Conservation (phyloP, 2,329 filamentous ascomycete genomes). For the Trichoderma sp. region DNA sequence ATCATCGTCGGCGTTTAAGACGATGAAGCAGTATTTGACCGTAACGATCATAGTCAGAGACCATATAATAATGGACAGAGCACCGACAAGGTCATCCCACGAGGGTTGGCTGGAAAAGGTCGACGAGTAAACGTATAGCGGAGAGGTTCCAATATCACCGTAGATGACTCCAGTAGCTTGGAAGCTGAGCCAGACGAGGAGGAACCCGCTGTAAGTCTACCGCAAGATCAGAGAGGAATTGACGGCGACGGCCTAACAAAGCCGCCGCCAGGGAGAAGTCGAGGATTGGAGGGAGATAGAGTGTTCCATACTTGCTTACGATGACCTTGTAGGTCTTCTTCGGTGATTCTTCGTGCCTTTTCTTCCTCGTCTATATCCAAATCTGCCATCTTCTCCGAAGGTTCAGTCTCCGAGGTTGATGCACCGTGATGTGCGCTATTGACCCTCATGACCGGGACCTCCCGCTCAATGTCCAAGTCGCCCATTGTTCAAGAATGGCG, state of each 20-base stretch:
- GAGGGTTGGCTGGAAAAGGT: slow-evolving; percentile 58
- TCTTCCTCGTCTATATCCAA: neutral
- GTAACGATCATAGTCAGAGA: slow-evolving; percentile 67
- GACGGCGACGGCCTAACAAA: neutral
- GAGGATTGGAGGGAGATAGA: neutral
- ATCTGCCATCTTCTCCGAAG: neutral
- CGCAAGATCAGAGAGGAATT: slow-evolving; percentile 9
- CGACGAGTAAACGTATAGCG: slow-evolving; percentile 70
- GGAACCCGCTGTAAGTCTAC: slow-evolving; percentile 30
- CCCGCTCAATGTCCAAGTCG: neutral
- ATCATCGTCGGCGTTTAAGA: slow-evolving; percentile 66
- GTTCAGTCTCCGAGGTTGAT: neutral
- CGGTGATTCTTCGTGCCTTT: neutral
- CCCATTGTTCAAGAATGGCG: neutral
- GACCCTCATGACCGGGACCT: neutral
- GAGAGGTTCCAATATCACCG: slow-evolving; percentile 65
- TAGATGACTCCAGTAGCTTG: slow-evolving; percentile 67
- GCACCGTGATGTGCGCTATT: neutral
- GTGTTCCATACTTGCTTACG: neutral
- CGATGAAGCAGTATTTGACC: slow-evolving; percentile 65
- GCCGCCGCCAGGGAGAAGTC: neutral
- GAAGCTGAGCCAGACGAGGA: slow-evolving; percentile 53
- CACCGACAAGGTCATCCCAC: slow-evolving; percentile 60
- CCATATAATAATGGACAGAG: slow-evolving; percentile 68
- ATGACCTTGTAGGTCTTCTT: neutral